Conservation (phyloP, 2,329 filamentous ascomycete genomes). For the Aspergillus calidoustus region DNA sequence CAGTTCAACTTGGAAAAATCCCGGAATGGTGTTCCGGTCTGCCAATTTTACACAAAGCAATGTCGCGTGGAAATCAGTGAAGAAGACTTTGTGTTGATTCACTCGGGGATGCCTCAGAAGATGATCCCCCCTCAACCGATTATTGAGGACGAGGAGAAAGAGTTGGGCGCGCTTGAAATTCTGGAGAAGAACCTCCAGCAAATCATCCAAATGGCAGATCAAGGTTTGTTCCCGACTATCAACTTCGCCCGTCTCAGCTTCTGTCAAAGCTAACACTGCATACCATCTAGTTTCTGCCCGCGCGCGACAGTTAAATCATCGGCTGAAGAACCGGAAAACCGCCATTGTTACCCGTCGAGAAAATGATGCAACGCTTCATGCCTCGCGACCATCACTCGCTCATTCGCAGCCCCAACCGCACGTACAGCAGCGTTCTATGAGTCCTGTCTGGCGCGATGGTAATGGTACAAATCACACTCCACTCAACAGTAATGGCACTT, state of each 20-base stretch:
- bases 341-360: constrained; percentile 71
- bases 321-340: constrained; percentile 73
- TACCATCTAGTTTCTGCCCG: constrained; percentile 62
- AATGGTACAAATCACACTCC: constrained; percentile 23
- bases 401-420: constrained; percentile 26
- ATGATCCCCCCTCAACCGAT: constrained; percentile 81
- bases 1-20: constrained; percentile 75
- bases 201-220: constrained; percentile 80
- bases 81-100: constrained; percentile 84
- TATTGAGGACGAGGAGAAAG: constrained; percentile 83
- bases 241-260: neutral
- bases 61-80: constrained; percentile 82
- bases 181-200: constrained; percentile 76
- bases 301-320: constrained; percentile 79
- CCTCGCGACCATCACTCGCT: constrained; percentile 33
- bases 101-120: constrained; percentile 80
- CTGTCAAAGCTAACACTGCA: constrained; percentile 1
- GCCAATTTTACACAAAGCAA: constrained; percentile 82
- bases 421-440: constrained; percentile 14
- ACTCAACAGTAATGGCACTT: constrained; percentile 33
- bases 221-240: constrained; percentile 53
- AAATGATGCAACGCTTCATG: constrained; percentile 40
- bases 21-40: constrained; percentile 71
- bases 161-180: constrained; percentile 82
- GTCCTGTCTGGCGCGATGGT: constrained; percentile 44